Base-by-base conservation (phyloP, 75 land plant species). In the Larix kaempferi region DNA sequence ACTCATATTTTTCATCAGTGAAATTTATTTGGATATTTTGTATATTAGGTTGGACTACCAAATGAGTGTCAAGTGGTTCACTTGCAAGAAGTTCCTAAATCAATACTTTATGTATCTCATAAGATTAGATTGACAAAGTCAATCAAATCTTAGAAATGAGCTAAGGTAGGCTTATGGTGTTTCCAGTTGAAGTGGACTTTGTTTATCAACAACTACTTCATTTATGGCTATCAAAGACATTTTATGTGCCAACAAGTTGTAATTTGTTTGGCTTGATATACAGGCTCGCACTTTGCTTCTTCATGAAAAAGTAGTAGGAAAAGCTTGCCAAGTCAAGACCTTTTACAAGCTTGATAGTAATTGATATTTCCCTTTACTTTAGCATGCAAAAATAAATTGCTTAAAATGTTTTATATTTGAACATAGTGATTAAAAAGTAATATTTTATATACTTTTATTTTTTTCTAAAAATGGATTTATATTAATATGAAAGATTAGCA, bases 41-140 rank as follows among this genome's bases (percentile, higher is more conserved):
- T 6, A 44, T 44, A 10, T 44, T 10, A 44, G 52, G 8, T 44
- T 44, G 52, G 52, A 44, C 35, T 16, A 67, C 44, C 37, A 67
- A 22, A 49, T 67, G 44, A 67, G 52, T 39, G 10, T 17, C 8
- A 8, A 6, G 52, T 57, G 62, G n/a, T 59, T 57, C 41, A 60
- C 11, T 76, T 60, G 59, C 84, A 84, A 84, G 86, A 84, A 41
- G 72, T 84, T 55, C 80, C 86, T 17, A 84, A 84, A 55, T 84
- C 86, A 41, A 60, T 82, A 25, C 80, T 74, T 6, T 81, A 82
- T 74, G 83, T 74, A 67, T 17, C 84, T 84, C 60, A 52, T 52
- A 22, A 71, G 77, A 73, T 77, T 76, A 76, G 86, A 14, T 82
- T 84, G 37, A 76, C 62, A 59, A 84, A 84, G 35, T 84, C 86